Evolutionary conservation across 768 basidiomycete genomes (phyloP).

Genomic region (Lepiota subincarnata): DNA sequence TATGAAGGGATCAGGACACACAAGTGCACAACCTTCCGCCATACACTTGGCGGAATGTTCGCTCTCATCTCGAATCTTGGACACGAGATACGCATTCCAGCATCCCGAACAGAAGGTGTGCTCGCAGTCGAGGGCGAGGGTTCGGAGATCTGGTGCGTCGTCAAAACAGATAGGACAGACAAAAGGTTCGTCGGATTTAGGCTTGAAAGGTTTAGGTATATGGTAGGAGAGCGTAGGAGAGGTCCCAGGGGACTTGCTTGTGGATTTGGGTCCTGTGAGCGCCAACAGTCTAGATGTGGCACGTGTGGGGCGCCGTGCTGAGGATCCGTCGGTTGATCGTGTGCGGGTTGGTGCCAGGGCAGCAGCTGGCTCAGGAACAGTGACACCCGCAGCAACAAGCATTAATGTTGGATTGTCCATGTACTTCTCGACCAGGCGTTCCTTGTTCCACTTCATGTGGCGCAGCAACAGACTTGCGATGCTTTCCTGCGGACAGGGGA

Average conservation of each 20-base stretch:
- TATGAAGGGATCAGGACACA: slow-evolving; percentile 63
- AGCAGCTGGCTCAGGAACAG: slow-evolving; percentile 37
- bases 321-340: slow-evolving; percentile 21
- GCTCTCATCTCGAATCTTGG: slow-evolving; percentile 81
- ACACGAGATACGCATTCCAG: slow-evolving; percentile 75
- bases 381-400: slow-evolving; percentile 68
- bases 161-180: slow-evolving; percentile 94
- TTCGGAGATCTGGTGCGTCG: slow-evolving; percentile 54
- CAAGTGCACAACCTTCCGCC: slow-evolving; percentile 69
- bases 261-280: slow-evolving; percentile 27
- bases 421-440: slow-evolving; percentile 92
- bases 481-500: slow-evolving; percentile 42
- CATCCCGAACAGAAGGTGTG: slow-evolving; percentile 83
- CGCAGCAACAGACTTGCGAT: slow-evolving; percentile 78
- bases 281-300: slow-evolving; percentile 35
- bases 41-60: slow-evolving; percentile 74
- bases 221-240: slow-evolving; percentile 15
- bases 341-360: slow-evolving; percentile 28
- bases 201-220: slow-evolving; percentile 26
- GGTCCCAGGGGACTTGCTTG: slow-evolving; percentile 21
- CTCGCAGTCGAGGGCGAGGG: slow-evolving; percentile 72
- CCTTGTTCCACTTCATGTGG: slow-evolving; percentile 91
- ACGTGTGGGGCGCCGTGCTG: slow-evolving; percentile 29
- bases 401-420: slow-evolving; percentile 86
- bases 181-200: slow-evolving; percentile 48